Base-by-base conservation (phyloP, 345 rosid species). In the Ceriops zippeliana region DNA sequence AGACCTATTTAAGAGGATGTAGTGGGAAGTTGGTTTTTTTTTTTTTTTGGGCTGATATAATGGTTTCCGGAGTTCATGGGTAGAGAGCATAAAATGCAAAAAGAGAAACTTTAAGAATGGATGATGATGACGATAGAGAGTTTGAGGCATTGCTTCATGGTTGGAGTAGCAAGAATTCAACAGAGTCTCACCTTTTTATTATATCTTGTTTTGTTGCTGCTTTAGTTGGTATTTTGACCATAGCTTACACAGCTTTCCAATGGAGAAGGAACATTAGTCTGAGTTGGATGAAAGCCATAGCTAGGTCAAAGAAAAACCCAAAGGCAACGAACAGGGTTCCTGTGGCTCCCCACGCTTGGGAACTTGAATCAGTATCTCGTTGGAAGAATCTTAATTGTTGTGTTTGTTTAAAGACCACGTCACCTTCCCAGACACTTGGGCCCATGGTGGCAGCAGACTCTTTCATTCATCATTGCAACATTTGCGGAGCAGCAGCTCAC, bases 231-330 rank as follows among this genome's bases (percentile, higher is more conserved):
- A 75, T 95, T 63, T 74, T 87, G 73, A 91, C 97, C 24, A 91
- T 95, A 53, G 88, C 89, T 62, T 95, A 87, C 77, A 89, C 96
- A 0, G 96, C 97, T 71, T 90, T 88, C 69, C 99, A 95, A 63
- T 95, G 99, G 99, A 83, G 99, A 67, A 86, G 98, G 70, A 91
- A 95, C 70, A 90, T 91, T 75, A 95, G 88, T 79, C 79, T 95
- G 68, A 90, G 90, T 68, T 90, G 98, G 99, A 95, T 83, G 82
- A 95, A 85, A 82, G 97, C 99, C 67, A 80, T 95, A 66, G 95
- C 96, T 30, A 88, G 90, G 59, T 88, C 96, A 2, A 95, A 90
- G 89, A 91, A 86, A 76, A 93, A 90, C 62, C 97, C 97, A 1
- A 90, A 95, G 85, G 82, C 92, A 17, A 83, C 86, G 75, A 89